These are phyloP conservation scores for Claviceps sp. DNA, from an alignment of 2,329 filamentous ascomycete species.

Conservation along the genomic window DNA sequence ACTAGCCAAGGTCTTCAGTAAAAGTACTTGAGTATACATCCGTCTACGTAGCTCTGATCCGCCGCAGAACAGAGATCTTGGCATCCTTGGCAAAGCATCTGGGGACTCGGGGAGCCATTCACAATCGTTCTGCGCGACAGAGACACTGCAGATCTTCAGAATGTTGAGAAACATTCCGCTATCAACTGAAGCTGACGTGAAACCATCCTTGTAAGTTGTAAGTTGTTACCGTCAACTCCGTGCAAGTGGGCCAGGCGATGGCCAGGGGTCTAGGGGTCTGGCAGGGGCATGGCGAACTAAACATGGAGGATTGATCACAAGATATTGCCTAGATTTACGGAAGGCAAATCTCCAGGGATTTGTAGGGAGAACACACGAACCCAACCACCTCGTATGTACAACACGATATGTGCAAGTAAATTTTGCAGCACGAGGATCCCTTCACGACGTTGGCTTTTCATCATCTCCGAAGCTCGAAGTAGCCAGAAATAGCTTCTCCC, in stretches of 20 bases:
- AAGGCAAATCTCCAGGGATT: background rate
- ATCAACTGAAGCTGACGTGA: background rate
- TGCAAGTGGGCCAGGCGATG: background rate
- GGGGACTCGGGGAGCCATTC: background rate
- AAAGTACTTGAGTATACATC: background rate
- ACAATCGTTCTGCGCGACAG: background rate
- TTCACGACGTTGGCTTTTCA: background rate
- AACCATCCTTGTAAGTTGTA: background rate
- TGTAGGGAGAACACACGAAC: background rate
- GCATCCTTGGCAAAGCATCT: background rate
- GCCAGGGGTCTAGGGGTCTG: background rate
- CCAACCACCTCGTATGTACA: background rate
- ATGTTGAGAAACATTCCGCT: background rate
- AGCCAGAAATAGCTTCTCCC: background rate
- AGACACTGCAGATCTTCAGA: background rate
- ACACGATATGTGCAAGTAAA: background rate
- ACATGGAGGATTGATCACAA: background rate
- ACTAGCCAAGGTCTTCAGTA: too few species aligned
- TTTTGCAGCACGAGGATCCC: background rate
- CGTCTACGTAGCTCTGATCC: background rate
- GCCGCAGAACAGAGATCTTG: background rate
- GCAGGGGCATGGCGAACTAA: background rate
- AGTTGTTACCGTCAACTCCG: background rate
- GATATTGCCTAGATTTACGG: background rate
- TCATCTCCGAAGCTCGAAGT: background rate